phyloP scores from a whole-genome alignment of 2,329 filamentous ascomycete species.

The Metarhizium guizhouense region DNA sequence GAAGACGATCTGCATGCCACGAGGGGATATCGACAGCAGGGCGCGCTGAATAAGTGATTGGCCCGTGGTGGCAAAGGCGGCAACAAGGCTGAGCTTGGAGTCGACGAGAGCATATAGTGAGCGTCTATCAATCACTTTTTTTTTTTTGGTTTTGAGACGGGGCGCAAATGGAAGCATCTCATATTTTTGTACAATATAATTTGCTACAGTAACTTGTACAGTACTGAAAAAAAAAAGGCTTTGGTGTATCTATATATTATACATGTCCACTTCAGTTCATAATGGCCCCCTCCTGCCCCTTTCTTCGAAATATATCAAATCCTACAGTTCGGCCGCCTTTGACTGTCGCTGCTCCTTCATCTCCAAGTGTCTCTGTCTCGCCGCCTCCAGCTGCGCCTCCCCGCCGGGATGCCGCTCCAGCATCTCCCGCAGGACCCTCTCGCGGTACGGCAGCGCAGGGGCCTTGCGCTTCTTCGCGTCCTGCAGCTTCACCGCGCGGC shows the following conservation, averaged over 20 bases:
- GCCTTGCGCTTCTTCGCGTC: constrained; percentile 80
- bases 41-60: constrained; percentile 22
- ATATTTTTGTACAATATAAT: no score
- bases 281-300: no score
- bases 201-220: no score
- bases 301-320: no score
- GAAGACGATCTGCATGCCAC: constrained; percentile 27
- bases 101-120: no score
- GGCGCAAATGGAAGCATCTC: no score
- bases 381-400: constrained; percentile 36
- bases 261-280: constrained; percentile 18
- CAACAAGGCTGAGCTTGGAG: constrained; percentile 5
- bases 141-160: no score
- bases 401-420: constrained; percentile 38
- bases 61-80: background rate
- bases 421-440: constrained; percentile 33
- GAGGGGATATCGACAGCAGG: constrained; percentile 45
- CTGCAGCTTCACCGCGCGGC: constrained; percentile 73
- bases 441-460: constrained; percentile 39
- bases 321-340: constrained; percentile 10
- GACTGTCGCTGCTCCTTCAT: constrained; percentile 40
- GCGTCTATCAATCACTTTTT: no score
- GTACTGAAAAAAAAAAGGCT: no score
- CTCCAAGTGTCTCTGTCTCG: constrained; percentile 41
- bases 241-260: constrained; percentile 23